phyloP scores from a whole-genome alignment of 208 protist genomes.

The Histomonas meleagridis region DNA sequence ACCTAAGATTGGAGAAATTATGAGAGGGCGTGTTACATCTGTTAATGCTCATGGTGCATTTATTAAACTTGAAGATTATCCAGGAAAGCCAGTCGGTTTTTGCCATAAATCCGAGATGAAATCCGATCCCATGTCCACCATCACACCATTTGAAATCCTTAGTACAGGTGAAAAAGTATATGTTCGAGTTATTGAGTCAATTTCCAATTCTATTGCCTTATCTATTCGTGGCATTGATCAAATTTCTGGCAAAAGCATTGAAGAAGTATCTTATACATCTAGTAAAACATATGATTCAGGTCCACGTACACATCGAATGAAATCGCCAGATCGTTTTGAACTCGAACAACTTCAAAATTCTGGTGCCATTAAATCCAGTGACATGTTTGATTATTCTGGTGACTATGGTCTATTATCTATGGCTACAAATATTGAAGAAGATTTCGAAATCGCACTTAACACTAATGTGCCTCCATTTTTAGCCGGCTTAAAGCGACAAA shows the following conservation, averaged over 20 bases:
- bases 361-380: background rate
- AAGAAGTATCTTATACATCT: background rate
- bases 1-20: background rate
- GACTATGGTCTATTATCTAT: background rate
- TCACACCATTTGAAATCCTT: background rate
- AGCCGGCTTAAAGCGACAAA: background rate
- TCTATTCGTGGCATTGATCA: conserved; percentile 8
- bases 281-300: background rate
- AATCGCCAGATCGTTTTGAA: conserved; percentile 7
- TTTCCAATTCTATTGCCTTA: background rate
- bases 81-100: background rate
- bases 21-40: background rate
- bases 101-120: background rate
- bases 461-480: background rate
- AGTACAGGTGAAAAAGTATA: background rate
- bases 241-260: background rate
- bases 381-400: background rate
- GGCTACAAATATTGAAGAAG: background rate
- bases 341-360: background rate
- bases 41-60: background rate
- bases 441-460: conserved; percentile 20
- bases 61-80: background rate
- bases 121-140: background rate
- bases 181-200: background rate
- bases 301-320: background rate